Conservation (phyloP, 768 basidiomycete species). For the button mushroom (Agaricus bisporus) region DNA sequence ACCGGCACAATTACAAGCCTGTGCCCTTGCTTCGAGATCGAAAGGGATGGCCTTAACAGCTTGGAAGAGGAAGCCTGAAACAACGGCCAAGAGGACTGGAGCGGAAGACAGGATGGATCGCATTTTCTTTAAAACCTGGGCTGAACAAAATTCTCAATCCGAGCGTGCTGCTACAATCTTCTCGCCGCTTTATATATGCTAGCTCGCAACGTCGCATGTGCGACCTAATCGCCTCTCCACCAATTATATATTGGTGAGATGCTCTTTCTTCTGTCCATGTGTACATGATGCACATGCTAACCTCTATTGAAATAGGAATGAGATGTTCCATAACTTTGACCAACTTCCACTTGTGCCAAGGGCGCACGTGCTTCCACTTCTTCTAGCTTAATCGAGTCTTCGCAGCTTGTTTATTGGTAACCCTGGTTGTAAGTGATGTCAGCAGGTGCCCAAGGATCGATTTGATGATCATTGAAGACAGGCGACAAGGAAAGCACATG, state of each 20-base stretch:
- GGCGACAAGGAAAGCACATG: too few species aligned
- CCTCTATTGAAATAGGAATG: too few species aligned
- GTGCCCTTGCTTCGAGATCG: not conserved
- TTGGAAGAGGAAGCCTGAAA: not conserved
- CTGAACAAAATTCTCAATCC: not conserved
- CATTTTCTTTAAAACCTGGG: not conserved
- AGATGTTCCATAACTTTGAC: too few species aligned
- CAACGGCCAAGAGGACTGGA: not conserved
- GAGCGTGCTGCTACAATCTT: not conserved
- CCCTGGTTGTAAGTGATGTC: too few species aligned
- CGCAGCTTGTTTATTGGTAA: too few species aligned
- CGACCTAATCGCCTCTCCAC: not conserved
- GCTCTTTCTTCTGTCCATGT: not conserved
- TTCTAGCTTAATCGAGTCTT: too few species aligned
- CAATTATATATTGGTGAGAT: not conserved
- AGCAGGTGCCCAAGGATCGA: too few species aligned
- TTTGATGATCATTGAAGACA: too few species aligned
- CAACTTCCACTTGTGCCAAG: too few species aligned
- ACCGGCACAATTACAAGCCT: constrained; percentile 3
- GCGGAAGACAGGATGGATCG: not conserved
- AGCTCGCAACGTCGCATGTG: not conserved
- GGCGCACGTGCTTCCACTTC: not conserved
- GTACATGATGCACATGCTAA: not conserved
- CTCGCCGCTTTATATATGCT: not conserved
- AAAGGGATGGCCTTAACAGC: not conserved